Conservation (phyloP, 208 protist genomes). For the Crithidia sp. region DNA sequence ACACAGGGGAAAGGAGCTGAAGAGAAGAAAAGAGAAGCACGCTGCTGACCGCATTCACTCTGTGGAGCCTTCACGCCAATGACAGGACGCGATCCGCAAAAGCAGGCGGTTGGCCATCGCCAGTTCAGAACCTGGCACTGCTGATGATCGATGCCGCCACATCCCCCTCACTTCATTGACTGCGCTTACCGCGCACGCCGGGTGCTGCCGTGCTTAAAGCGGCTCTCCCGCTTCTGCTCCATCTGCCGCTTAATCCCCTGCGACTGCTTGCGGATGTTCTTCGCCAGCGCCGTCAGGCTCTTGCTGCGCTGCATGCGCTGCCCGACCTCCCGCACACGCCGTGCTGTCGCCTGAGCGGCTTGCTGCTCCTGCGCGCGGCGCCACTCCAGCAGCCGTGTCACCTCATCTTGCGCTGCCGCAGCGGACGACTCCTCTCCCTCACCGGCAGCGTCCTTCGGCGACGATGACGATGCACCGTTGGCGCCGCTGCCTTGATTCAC, state of each 20-base stretch:
- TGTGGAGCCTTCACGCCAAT: no score
- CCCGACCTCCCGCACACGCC: constrained; percentile 71
- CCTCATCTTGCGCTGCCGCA: constrained; percentile 46
- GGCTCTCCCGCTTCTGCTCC: constrained; percentile 65
- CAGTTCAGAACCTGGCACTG: no score
- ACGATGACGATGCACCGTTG: constrained; percentile 13
- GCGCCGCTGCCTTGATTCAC: constrained; percentile 10
- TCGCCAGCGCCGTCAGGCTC: constrained; percentile 75
- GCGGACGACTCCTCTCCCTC: constrained; percentile 12
- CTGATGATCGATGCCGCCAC: no score
- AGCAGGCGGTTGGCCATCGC: no score
- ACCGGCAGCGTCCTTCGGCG: neutral
- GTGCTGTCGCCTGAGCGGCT: constrained; percentile 45
- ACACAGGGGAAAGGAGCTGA: constrained; percentile 3
- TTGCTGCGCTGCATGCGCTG: constrained; percentile 87
- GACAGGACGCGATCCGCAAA: no score
- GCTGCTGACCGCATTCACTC: no score
- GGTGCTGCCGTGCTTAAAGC: constrained; percentile 66
- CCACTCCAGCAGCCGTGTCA: constrained; percentile 52
- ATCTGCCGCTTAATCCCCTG: constrained; percentile 70
- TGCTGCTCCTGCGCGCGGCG: constrained; percentile 48
- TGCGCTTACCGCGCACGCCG: constrained; percentile 58
- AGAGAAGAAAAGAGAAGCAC: neutral
- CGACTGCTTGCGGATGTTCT: constrained; percentile 82
- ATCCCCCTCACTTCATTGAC: no score